Conservation (phyloP, 129 eudicot species). For the Chrysanthemum lavandulifolium region DNA sequence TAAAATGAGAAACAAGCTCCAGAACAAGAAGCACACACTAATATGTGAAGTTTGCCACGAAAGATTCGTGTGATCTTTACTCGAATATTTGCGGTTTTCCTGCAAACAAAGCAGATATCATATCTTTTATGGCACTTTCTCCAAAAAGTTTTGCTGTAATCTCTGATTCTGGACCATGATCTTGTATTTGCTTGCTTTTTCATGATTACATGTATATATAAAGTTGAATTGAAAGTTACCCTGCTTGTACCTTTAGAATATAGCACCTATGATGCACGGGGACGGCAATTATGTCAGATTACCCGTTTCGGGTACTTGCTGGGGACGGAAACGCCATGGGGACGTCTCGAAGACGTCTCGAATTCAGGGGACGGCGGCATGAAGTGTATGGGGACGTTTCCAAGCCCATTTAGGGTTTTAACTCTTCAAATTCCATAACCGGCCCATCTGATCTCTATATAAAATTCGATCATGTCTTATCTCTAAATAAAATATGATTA, state of each 20-base stretch:
- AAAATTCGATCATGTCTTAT: too few relatives aligned
- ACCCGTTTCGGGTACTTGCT: too few relatives aligned
- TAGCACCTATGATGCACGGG: too few relatives aligned
- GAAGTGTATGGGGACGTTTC: too few relatives aligned
- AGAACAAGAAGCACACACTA: conserved; percentile 77
- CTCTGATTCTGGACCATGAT: neutral
- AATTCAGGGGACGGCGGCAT: too few relatives aligned
- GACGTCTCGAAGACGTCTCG: too few relatives aligned
- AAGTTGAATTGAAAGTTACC: neutral
- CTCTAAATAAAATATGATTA: too few relatives aligned
- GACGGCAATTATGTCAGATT: too few relatives aligned
- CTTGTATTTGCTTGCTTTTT: neutral
- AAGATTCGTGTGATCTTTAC: neutral
- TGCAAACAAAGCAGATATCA: conserved; percentile 14
- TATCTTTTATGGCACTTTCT: neutral
- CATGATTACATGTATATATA: neutral
- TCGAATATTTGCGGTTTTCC: neutral
- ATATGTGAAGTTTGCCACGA: conserved; percentile 47
- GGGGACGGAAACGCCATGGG: too few relatives aligned
- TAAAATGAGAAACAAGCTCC: conserved; percentile 73
- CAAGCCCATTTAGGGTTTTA: too few relatives aligned
- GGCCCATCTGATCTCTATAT: too few relatives aligned
- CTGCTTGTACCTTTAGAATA: neutral
- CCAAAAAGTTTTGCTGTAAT: neutral
- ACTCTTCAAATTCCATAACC: too few relatives aligned